A percentile compares a stretch with the other conserved stretches of the same genome.
These are phyloP conservation scores for Rhizophora apiculata DNA, from an alignment of 345 rosid species.

Conservation along the genomic window DNA sequence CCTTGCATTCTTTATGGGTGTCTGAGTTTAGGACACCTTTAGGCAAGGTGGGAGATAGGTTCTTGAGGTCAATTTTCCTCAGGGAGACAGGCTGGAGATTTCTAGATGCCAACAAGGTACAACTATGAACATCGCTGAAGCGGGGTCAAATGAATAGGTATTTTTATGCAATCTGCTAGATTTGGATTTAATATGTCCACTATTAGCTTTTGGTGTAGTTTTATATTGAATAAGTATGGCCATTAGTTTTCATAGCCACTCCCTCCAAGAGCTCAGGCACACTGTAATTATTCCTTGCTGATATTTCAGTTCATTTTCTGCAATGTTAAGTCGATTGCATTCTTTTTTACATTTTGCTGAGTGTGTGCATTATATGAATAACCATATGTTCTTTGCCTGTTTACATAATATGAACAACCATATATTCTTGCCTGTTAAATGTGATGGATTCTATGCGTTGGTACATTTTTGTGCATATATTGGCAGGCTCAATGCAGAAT, in stretches of 20 bases:
- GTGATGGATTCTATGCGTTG: no score
- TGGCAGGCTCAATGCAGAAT: not conserved
- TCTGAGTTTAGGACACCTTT: not conserved
- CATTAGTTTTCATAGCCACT: no score
- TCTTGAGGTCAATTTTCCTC: not conserved
- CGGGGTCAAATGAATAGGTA: constrained; percentile 1
- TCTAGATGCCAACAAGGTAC: constrained; percentile 4
- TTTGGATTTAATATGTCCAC: not conserved
- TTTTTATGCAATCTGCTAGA: not conserved
- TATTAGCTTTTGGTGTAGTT: not conserved
- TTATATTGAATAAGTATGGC: not conserved
- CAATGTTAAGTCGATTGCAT: no score
- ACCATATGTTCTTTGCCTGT: no score
- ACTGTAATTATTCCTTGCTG: no score
- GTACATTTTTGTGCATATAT: no score
- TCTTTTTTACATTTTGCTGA: no score
- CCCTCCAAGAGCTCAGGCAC: no score
- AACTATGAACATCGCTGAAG: not conserved
- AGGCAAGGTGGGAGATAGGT: not conserved
- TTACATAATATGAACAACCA: no score
- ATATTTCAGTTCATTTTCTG: no score
- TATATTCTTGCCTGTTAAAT: no score
- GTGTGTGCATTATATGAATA: no score
- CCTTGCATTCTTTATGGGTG: not conserved
- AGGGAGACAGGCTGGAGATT: not conserved